Base-by-base conservation (phyloP, 768 basidiomycete genomes). In the Grammothele lineata region DNA sequence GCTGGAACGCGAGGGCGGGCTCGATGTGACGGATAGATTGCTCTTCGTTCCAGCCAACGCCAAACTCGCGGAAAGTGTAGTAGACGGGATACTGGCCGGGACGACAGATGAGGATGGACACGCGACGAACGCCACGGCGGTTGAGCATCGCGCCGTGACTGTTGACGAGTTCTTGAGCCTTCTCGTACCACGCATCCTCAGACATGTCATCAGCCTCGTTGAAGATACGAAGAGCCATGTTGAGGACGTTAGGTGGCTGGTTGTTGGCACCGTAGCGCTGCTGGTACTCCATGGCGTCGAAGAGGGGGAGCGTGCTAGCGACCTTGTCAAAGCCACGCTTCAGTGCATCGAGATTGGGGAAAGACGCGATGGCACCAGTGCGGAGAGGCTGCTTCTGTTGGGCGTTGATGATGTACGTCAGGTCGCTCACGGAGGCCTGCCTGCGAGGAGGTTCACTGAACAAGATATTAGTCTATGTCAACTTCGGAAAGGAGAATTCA, bases 1-100 rank as follows among this genome's bases (percentile, higher is more conserved):
- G 77, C 69, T 98, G 96, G 81, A 91, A 97, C 24, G 96, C 96
- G 34, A 98, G 76, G 21, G 96, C 96, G 18, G 96, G 96, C 64
- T 99, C 96, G 50, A 96, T 93, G 71, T 98, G 96, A 64, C 96
- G 87, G 64, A 99, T 95, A 12, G 93, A 86, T 64, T 92, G 82
- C 64, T 98, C 92, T 75, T 99, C 96, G 40, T 74, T 78, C 96
- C 96, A 99, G 14, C 66, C 64, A 12, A 78, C 82, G 34, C 80
- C 76, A 50, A 73, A 70, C 42, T 85, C 80, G 46, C 95, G 85
- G 14, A 98, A 70, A 40, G 96, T 98, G 73, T 83, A 92, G 76
- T 94, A 98, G 59, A 87, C 80, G 5, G 96, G 96, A 66, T 98
- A 98, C 64, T 88, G 83, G 40, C 87, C 86, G 47, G 78, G 83